phyloP scores from a whole-genome alignment of 2,329 filamentous ascomycete species.

The Chaetoscypha palmicola region DNA sequence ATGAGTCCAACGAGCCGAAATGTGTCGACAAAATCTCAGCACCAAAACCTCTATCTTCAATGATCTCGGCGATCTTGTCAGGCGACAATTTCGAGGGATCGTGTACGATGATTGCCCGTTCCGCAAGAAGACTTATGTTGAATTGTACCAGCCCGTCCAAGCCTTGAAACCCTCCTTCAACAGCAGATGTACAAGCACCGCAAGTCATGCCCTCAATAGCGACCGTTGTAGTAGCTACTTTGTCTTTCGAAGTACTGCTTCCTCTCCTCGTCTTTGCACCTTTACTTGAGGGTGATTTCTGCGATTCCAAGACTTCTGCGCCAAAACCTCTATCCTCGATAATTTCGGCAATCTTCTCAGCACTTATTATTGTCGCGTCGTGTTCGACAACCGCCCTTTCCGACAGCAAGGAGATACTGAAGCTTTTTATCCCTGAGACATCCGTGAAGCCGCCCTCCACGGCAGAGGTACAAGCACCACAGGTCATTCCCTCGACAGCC shows the following conservation, averaged over 20 bases:
- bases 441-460: constrained; percentile 75
- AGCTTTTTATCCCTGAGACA: constrained; percentile 63
- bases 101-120: constrained; percentile 83
- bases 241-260: constrained; percentile 24
- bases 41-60: constrained; percentile 87
- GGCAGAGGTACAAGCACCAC: constrained; percentile 80
- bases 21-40: constrained; percentile 74
- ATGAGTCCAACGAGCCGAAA: constrained; percentile 48
- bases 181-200: constrained; percentile 87
- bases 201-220: constrained; percentile 97
- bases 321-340: constrained; percentile 72
- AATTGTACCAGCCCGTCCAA: constrained; percentile 77
- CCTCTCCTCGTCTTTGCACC: constrained; percentile 29
- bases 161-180: constrained; percentile 73
- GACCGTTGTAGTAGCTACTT: constrained; percentile 68
- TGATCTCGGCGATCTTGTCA: constrained; percentile 70
- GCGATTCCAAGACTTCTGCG: constrained; percentile 69
- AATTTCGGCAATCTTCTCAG: constrained; percentile 48
- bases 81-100: constrained; percentile 63
- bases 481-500: constrained; percentile 83
- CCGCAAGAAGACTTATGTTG: constrained; percentile 90
- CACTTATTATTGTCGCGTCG: constrained; percentile 48
- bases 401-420: constrained; percentile 77
- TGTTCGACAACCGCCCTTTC: constrained; percentile 83
- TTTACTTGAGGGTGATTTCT: constrained; percentile 36